These are phyloP conservation scores for Lecanicillium sp. DNA, from an alignment of 2,329 filamentous ascomycete species.

Conservation along the genomic window DNA sequence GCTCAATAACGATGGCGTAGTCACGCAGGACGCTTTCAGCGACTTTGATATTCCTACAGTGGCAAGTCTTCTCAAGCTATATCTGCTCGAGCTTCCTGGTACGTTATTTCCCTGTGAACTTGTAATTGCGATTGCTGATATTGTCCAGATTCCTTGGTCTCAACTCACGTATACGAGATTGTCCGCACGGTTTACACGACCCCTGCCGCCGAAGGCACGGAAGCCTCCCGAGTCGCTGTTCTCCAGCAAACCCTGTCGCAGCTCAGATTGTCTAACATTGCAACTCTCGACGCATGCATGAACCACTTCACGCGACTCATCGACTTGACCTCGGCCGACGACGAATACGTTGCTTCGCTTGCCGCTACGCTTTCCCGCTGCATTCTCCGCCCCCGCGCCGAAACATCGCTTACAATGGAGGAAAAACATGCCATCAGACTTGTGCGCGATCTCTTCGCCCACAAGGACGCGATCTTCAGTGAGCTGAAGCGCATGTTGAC, in stretches of 20 bases:
- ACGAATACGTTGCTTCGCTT: constrained; percentile 71
- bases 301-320: constrained; percentile 97
- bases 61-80: constrained; percentile 87
- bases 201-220: constrained; percentile 67
- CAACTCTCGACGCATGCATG: constrained; percentile 95
- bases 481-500: constrained; percentile 88
- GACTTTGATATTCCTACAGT: constrained; percentile 93
- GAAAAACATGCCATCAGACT: constrained; percentile 90
- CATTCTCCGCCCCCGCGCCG: constrained; percentile 77
- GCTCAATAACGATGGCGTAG: constrained; percentile 81
- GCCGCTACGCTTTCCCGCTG: constrained; percentile 74
- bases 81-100: constrained; percentile 91
- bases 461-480: constrained; percentile 93
- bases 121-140: constrained; percentile 22
- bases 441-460: constrained; percentile 82
- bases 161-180: constrained; percentile 97
- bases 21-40: constrained; percentile 69
- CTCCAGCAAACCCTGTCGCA: constrained; percentile 94
- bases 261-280: constrained; percentile 92
- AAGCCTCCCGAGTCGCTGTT: constrained; percentile 77
- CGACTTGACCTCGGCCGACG: constrained; percentile 92
- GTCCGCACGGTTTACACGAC: constrained; percentile 94
- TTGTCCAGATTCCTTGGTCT: constrained; percentile 82
- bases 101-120: constrained; percentile 29
- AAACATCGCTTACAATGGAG: constrained; percentile 89